Base-by-base conservation (phyloP, 2,329 filamentous ascomycete genomes). In the Eutypella sp. region DNA sequence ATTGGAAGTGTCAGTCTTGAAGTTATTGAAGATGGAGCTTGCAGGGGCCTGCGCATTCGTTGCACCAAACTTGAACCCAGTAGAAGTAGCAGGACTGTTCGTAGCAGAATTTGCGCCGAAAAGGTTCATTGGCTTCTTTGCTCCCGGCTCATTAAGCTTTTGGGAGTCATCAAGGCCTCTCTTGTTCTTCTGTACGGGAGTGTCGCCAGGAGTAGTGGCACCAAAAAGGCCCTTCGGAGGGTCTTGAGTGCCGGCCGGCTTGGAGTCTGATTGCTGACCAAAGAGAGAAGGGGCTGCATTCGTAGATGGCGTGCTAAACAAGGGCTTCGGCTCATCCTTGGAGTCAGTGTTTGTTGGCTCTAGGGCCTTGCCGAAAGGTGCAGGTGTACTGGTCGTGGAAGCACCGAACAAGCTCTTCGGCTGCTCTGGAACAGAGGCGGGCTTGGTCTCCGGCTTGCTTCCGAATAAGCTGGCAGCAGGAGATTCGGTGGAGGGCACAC, bases 51-150 rank as follows among this genome's bases (percentile, higher is more conserved):
- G 46, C 41, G 56, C 55, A 20, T 65, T 66, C 23, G 66, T 60
- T 8, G 62, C 55, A 13, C 62, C 63, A 44, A 73, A 73, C 13
- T 69, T 50, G 13, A 69, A 63, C 53, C 36, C 36, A 22, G 11
- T n/a, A 15, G 16, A 6, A 33, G 29, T 5, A n/a, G 31, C 31
- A 16, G 31, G 31, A 9, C 31, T 34, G 20, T 19, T 23, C 11
- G 53, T 50, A 29, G 51, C 56, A 13, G 52, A 41, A 42, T 44
- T 50, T 20, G 52, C 51, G 31, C 54, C 58, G 34, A 60, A 62
- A 15, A 57, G 33, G 40, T 44, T 54, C 18, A 51, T 36, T 9
- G 40, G 41, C 18, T 22, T 22, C 23, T 19, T 31, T 3, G 40
- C 46, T 22, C 49, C 48, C 13, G 38, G 13, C 16, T 50, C 39